A percentile compares a stretch with the other conserved stretches of the same genome.
Conservation (phyloP, 495 filamentous ascomycete species). For the Thermothielavioides terrestris region DNA sequence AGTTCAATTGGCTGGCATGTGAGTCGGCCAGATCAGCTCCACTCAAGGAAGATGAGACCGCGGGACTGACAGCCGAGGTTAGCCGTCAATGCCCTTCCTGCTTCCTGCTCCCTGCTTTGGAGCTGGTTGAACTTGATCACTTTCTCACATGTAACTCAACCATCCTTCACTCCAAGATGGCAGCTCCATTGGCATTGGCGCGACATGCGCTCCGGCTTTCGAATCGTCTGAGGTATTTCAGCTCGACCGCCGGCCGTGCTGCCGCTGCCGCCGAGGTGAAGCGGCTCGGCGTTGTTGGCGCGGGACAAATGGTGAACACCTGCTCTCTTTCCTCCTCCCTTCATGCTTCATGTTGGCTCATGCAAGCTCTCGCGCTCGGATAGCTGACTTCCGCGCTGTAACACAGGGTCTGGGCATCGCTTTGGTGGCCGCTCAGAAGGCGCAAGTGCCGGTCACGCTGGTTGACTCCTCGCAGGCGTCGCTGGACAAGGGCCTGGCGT, state of each 20-base stretch:
- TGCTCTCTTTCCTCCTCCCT: neutral
- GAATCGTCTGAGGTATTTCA: conserved; percentile 42
- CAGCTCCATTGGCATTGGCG: conserved; percentile 23
- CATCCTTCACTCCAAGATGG: conserved; percentile 18
- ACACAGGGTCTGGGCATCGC: conserved; percentile 91
- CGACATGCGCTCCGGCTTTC: conserved; percentile 27
- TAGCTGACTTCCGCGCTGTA: neutral
- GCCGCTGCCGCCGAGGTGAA: conserved; percentile 71
- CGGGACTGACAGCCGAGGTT: conserved; percentile 32
- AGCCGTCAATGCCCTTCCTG: conserved; percentile 16
- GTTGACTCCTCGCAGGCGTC: conserved; percentile 78
- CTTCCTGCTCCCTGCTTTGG: neutral
- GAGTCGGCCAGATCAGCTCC: no score
- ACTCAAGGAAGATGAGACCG: neutral
- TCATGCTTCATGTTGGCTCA: no score
- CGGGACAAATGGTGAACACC: conserved; percentile 78
- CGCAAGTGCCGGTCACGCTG: conserved; percentile 73
- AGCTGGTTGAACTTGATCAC: neutral
- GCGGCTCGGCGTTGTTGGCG: conserved; percentile 84
- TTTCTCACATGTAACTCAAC: conserved; percentile 4
- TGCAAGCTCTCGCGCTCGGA: no score
- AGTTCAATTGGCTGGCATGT: neutral
- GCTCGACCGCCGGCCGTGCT: conserved; percentile 40
- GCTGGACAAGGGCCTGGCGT: conserved; percentile 84
- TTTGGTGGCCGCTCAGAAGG: conserved; percentile 82